Percentiles rank a stretch among this genome's conserved stretches.
phyloP scores from a whole-genome alignment of 2,329 filamentous ascomycete species.

The Cytospora mali region DNA sequence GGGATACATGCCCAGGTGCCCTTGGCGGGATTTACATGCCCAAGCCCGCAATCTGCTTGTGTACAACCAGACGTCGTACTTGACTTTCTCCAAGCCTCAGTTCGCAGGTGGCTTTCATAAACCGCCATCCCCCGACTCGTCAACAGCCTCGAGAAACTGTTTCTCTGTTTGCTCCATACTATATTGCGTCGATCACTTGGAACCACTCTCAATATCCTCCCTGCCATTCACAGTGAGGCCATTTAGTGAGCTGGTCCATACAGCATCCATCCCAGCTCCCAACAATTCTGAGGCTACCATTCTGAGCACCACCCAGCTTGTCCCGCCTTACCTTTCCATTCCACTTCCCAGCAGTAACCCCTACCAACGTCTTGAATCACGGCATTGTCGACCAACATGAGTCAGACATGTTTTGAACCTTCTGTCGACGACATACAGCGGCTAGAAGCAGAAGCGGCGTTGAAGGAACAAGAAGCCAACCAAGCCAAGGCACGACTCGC shows the following conservation, averaged over 20 bases:
- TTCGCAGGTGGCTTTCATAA: constrained; percentile 23
- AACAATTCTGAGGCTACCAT: constrained; percentile 16
- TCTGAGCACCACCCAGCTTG: constrained; percentile 2
- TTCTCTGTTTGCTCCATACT: constrained; percentile 21
- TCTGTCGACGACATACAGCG: constrained; percentile 8
- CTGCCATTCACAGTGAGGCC: constrained; percentile 7
- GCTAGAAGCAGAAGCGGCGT: constrained; percentile 10
- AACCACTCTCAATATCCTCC: constrained; percentile 10
- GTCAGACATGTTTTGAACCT: constrained; percentile 11
- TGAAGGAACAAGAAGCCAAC: constrained; percentile 7
- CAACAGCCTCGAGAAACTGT: constrained; percentile 15
- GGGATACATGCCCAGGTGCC: constrained; percentile 16
- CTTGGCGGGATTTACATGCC: constrained; percentile 19
- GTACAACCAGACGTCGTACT: constrained; percentile 15
- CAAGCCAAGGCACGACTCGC: constrained; percentile 3
- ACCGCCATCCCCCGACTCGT: constrained; percentile 17
- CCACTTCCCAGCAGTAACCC: not conserved
- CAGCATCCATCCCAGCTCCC: constrained; percentile 24
- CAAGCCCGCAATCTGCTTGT: constrained; percentile 22
- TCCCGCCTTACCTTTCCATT: constrained; percentile 6
- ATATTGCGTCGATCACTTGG: constrained; percentile 12
- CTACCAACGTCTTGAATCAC: constrained; percentile 1
- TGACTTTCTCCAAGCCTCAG: constrained; percentile 15
- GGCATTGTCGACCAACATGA: constrained; percentile 15
- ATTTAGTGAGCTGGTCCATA: constrained; percentile 8